These are phyloP conservation scores for Colletotrichum gloeosporioides DNA, from an alignment of 2,329 filamentous ascomycete species.

Conservation along the genomic window DNA sequence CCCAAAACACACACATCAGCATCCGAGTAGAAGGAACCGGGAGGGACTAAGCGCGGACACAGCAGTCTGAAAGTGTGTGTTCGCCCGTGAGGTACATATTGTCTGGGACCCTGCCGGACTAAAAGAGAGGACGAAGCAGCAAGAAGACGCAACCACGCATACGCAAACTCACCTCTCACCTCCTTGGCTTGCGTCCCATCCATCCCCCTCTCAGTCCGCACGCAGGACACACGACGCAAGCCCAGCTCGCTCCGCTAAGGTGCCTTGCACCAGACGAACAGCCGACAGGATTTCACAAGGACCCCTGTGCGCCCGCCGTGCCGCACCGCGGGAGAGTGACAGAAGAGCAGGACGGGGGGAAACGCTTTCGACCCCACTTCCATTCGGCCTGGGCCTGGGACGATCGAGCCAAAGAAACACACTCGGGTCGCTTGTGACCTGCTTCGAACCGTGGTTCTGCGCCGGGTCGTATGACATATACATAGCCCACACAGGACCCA, in stretches of 20 bases:
- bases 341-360: not conserved
- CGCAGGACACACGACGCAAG: not conserved
- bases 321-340: not conserved
- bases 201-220: not conserved
- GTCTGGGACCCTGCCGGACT: conserved; percentile 13
- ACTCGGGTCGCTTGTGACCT: not conserved
- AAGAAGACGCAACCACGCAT: not conserved
- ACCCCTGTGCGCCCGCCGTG: not conserved
- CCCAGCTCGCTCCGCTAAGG: not conserved
- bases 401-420: not conserved
- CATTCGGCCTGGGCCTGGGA: not conserved
- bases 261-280: not conserved
- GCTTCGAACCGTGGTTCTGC: not conserved
- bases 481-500: conserved; percentile 6
- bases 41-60: not conserved
- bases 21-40: not conserved
- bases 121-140: not conserved
- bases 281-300: not conserved
- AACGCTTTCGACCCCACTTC: not conserved
- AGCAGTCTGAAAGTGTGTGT: not conserved
- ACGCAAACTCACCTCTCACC: not conserved
- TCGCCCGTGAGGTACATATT: conserved; percentile 22
- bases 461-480: conserved; percentile 16
- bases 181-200: not conserved
- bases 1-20: not conserved